Evolutionary conservation across 192 early-diverging fungal genomes (phyloP), one percentile per base, ranked within the genome.

Genomic region (Radiomyces spectabilis): DNA sequence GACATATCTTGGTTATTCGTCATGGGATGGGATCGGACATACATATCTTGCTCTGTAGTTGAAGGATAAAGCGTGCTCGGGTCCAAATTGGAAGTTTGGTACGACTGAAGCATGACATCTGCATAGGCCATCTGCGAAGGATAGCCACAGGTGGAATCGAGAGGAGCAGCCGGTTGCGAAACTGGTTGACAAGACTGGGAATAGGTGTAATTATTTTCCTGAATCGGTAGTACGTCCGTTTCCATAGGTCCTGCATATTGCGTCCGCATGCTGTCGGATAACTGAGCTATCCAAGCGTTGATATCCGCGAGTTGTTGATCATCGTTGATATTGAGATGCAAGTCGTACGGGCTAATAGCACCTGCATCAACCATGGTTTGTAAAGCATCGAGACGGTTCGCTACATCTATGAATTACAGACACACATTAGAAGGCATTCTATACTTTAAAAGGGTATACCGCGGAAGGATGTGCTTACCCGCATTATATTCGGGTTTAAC

Each of bases 261-360:
- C n/a, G n/a, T n/a, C n/a, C n/a, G 25, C 0, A 61, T 61, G n/a
- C 25, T 37, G 10, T 51, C 41, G 4, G 41, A 43, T 4, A 65
- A 49, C 35, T 57, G 55, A 19, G 47, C 48, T 19, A 65, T 47
- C 62, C 62, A 65, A 10, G 24, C 42, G 44, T 65, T 65, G 42
- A 65, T 45, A 24, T 65, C 62, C 4, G 39, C 41, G 13, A 65
- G 25, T 7, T 64, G 48, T 31, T 65, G 55, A 32, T 57, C 62
- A 37, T 41, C 57, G 26, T 19, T 51, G 24, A 65, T 65, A 25
- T 65, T 41, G 6, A 56, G 16, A 22, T 55, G 55, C 9, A 63
- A 33, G 21, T 57, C 24, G 8, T 38, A 43, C 16, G 49, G 57
- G 0, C 29, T 42, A 31, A 59, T 34, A 4, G 41, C 9, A 4